These are phyloP conservation scores for Fusarium luffae DNA, from an alignment of 2,329 filamentous ascomycete species.

Conservation along the genomic window DNA sequence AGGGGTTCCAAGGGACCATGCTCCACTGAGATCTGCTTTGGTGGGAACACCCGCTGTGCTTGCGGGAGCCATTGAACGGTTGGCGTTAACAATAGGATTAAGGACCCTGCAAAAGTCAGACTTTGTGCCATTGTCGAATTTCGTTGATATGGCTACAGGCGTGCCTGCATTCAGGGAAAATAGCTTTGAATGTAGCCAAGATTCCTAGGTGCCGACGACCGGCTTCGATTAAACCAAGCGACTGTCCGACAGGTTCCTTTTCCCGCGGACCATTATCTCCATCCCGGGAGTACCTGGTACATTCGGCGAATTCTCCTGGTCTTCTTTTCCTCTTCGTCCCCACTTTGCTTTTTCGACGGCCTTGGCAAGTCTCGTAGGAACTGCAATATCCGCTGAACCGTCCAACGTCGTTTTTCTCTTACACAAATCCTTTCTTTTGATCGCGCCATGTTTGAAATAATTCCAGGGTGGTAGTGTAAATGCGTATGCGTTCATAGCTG, in stretches of 20 bases:
- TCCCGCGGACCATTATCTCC: constrained; percentile 27
- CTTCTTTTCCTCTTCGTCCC: constrained; percentile 16
- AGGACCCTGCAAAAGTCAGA: constrained; percentile 35
- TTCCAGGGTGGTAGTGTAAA: neutral
- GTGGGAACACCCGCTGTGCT: constrained; percentile 44
- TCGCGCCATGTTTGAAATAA: neutral
- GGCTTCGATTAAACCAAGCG: constrained; percentile 27
- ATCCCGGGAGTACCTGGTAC: constrained; percentile 24
- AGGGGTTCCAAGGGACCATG: constrained; percentile 44
- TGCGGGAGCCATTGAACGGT: constrained; percentile 46
- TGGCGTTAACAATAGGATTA: constrained; percentile 37
- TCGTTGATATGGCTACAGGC: constrained; percentile 12
- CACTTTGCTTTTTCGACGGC: constrained; percentile 20
- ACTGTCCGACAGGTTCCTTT: constrained; percentile 27
- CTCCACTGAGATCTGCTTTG: constrained; percentile 46
- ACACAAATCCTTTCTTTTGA: constrained; percentile 3
- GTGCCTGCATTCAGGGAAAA: constrained; percentile 32
- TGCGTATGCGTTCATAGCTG: neutral
- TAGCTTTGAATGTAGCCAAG: constrained; percentile 13
- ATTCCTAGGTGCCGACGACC: constrained; percentile 19
- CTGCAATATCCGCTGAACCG: constrained; percentile 14
- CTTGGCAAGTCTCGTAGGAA: constrained; percentile 26
- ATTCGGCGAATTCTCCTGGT: constrained; percentile 35
- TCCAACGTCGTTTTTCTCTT: constrained; percentile 4
- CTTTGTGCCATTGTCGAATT: constrained; percentile 3